Conservation (phyloP, 2,329 filamentous ascomycete genomes). For the Tolypocladium inflatum region DNA sequence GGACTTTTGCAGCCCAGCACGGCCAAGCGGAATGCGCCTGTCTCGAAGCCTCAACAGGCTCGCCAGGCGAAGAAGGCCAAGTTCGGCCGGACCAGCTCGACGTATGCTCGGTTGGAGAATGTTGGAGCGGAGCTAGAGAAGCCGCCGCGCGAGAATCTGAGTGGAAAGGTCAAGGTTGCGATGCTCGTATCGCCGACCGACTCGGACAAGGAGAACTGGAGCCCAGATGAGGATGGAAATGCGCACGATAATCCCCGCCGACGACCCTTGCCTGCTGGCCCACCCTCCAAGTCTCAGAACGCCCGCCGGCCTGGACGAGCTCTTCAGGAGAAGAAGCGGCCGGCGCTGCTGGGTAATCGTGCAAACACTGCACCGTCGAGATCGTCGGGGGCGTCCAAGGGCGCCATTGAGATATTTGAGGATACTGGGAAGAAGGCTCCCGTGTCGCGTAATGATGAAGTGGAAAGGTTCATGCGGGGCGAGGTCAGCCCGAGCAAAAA, state of each 20-base stretch:
- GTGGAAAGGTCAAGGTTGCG: conserved; percentile 27
- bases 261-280: conserved; percentile 26
- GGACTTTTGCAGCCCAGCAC: conserved; percentile 42
- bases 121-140: conserved; percentile 16
- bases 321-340: conserved; percentile 29
- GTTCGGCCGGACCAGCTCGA: conserved; percentile 51
- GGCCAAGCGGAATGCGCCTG: conserved; percentile 54
- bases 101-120: conserved; percentile 50
- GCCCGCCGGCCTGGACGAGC: conserved; percentile 30
- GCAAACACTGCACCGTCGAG: conserved; percentile 31
- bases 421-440: conserved; percentile 21
- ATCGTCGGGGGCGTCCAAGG: conserved; percentile 19
- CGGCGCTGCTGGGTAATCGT: conserved; percentile 22
- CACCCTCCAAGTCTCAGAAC: conserved; percentile 17
- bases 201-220: conserved; percentile 94
- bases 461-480: conserved; percentile 64
- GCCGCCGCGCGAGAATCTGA: conserved; percentile 9
- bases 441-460: conserved; percentile 40
- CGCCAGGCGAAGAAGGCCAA: conserved; percentile 51
- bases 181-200: conserved; percentile 41
- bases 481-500: conserved; percentile 61
- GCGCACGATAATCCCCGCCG: conserved; percentile 18
- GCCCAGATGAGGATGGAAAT: conserved; percentile 40
- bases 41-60: conserved; percentile 18
- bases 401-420: conserved; percentile 42